Evolutionary conservation across 352 stramenopile genomes (phyloP), one percentile per base, ranked within the genome.

Genomic region (Phytophthora crassamura): DNA sequence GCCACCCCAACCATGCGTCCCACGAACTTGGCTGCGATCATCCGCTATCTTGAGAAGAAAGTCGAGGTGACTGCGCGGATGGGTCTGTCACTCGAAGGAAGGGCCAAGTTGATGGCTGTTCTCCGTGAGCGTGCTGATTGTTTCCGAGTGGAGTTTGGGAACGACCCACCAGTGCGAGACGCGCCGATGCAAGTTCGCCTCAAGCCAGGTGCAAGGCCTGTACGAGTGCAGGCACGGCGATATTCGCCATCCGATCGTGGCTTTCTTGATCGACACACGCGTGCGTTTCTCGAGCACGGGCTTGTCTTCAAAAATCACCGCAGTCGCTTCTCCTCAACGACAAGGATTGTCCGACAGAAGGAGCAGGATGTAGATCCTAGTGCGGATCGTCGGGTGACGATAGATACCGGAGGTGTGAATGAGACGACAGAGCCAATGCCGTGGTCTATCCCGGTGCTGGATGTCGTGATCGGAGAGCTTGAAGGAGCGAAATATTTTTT

Each of bases 271-370:
- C 11, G 50, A 16, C 49, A 68, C 40, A 49, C 41, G 4, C 1
- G n/a, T 14, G 15, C 41, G 11, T 15, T 68, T n/a, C 6, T 63
- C 2, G 33, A 62, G 14, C 15, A 38, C 10, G 48, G 59, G 0
- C 20, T 61, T 1, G 32, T 62, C 39, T 4, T 39, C 59, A 14
- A 32, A 16, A 2, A 28, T 14, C 15, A 36, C 32, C 32, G 7
- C 9, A 2, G 12, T 18, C 22, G 22, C 15, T 5, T 20, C 49
- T 0, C 67, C 77, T 2, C 40, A 78, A 1, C 71, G 80, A 18
- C 64, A 77, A 34, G 74, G 77, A 62, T 54, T 33, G 60, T 68
- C 0, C 11, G 12, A 18, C 63, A 62, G 32, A 61, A 61, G 33
- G 45, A 51, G 16, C 54, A 52, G 14, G 54, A 32, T 7, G 12